These are phyloP conservation scores for Suillus fuscotomentosus DNA, from an alignment of 768 basidiomycete species.

Conservation along the genomic window DNA sequence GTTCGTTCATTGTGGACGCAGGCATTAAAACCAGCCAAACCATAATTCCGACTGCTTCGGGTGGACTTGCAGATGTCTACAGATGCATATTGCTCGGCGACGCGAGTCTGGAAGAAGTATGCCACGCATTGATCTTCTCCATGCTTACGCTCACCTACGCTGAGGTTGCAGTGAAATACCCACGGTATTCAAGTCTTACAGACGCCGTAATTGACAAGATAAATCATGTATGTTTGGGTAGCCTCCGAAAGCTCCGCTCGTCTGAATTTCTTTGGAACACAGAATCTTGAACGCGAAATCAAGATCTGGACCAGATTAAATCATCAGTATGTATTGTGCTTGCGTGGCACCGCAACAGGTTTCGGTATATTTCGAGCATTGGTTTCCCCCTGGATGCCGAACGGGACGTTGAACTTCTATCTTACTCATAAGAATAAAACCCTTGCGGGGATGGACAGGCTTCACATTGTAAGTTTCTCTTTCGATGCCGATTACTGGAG, in stretches of 20 bases:
- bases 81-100: constrained; percentile 19
- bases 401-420: constrained; percentile 31
- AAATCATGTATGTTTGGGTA: neutral
- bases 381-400: constrained; percentile 41
- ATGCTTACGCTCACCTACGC: neutral
- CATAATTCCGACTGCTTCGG: constrained; percentile 11
- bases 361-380: constrained; percentile 24
- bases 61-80: constrained; percentile 48
- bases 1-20: neutral
- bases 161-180: constrained; percentile 8
- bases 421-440: constrained; percentile 14
- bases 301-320: constrained; percentile 19
- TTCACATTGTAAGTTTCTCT: constrained; percentile 15
- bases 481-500: neutral
- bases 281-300: constrained; percentile 22
- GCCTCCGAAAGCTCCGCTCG: neutral
- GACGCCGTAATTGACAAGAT: neutral
- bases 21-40: neutral
- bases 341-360: constrained; percentile 17
- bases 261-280: neutral
- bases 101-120: neutral
- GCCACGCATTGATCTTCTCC: neutral
- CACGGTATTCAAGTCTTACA: neutral
- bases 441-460: neutral
- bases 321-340: constrained; percentile 19